phyloP scores from a whole-genome alignment of 23 red algal species.

The Gracilaria caudata region DNA sequence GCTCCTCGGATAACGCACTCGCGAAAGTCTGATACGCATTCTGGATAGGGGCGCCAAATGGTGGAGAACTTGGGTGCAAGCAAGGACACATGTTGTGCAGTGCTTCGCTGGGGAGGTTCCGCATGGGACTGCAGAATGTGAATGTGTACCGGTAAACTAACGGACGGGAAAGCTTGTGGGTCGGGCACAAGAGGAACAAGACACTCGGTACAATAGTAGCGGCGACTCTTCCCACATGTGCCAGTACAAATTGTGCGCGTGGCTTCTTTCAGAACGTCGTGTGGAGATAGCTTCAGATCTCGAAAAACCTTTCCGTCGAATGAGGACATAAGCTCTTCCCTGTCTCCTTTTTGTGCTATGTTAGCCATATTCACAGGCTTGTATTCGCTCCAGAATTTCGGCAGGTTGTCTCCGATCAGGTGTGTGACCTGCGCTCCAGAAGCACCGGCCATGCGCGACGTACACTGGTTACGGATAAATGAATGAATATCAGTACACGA shows the following conservation, averaged over 20 bases:
- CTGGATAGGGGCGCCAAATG: constrained; percentile 57
- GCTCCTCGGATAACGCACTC: constrained; percentile 11
- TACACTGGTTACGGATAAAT: too few relatives aligned
- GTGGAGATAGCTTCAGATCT: constrained; percentile 43
- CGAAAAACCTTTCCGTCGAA: constrained; percentile 7
- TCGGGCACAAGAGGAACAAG: constrained; percentile 24
- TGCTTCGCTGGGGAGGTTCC: constrained; percentile 46
- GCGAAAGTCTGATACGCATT: constrained; percentile 32
- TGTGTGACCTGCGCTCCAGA: too few relatives aligned
- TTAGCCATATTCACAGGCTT: not conserved
- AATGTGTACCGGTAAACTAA: constrained; percentile 44
- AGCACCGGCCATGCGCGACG: too few relatives aligned
- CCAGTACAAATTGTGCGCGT: constrained; percentile 37
- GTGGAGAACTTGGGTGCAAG: constrained; percentile 38
- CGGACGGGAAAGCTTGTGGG: constrained; percentile 7
- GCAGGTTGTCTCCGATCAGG: too few relatives aligned
- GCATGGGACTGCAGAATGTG: constrained; percentile 58
- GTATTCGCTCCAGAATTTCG: too few relatives aligned
- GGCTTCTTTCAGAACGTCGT: constrained; percentile 13
- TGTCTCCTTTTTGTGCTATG: not conserved
- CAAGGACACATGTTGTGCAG: constrained; percentile 62
- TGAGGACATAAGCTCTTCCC: not conserved
- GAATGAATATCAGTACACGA: too few relatives aligned
- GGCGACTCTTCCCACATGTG: constrained; percentile 47
- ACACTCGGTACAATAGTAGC: constrained; percentile 63